These are phyloP conservation scores for Crithidia thermophila DNA, from an alignment of 208 protist species.

Conservation along the genomic window DNA sequence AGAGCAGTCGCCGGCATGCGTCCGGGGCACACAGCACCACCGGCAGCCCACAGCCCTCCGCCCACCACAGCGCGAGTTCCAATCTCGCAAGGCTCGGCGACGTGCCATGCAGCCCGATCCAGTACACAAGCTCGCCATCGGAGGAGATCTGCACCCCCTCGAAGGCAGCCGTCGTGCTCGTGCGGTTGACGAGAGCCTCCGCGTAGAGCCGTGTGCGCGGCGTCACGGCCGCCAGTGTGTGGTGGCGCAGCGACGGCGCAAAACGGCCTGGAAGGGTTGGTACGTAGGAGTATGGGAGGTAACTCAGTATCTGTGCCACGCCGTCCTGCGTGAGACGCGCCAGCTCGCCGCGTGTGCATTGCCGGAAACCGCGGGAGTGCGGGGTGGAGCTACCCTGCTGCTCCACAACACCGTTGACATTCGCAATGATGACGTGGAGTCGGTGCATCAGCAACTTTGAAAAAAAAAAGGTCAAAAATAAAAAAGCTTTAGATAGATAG, in stretches of 20 bases:
- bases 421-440: background rate
- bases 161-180: background rate
- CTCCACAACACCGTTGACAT: background rate
- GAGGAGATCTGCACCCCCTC: constrained; percentile 14
- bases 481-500: too few species aligned
- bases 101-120: background rate
- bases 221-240: constrained; percentile 6
- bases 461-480: background rate
- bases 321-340: constrained; percentile 2
- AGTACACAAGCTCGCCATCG: constrained; percentile 3
- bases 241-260: background rate
- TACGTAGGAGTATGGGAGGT: background rate
- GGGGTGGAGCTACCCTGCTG: background rate
- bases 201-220: constrained; percentile 5
- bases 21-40: constrained; percentile 7
- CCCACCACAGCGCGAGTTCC: constrained; percentile 8
- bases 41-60: constrained; percentile 11
- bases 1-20: constrained; percentile 9
- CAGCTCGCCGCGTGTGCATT: background rate
- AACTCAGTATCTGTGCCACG: constrained; percentile 3
- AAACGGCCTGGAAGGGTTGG: constrained; percentile 7
- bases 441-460: background rate
- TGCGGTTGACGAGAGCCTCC: background rate
- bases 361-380: background rate
- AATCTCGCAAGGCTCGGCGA: background rate